A percentile compares a stretch with the other conserved stretches of the same genome.
phyloP scores from a whole-genome alignment of 768 basidiomycete genomes.

The Leccinellum rugosiceps region DNA sequence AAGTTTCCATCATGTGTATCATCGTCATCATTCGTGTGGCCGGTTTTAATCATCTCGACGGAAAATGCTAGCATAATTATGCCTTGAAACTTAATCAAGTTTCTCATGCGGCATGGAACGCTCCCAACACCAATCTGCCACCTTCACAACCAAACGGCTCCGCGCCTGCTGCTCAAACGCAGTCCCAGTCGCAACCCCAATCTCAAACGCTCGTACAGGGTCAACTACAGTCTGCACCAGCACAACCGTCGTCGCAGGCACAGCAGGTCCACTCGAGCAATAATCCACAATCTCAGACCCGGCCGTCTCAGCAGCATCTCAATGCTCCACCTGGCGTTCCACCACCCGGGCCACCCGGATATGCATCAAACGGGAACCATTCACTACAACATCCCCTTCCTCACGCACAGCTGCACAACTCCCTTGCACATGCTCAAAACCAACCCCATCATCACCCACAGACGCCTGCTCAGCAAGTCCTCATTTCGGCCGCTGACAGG shows the following conservation, averaged over 20 bases:
- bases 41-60: background rate
- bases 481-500: conserved; percentile 89
- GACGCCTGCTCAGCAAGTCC: conserved; percentile 90
- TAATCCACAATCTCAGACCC: conserved; percentile 27
- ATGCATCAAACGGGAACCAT: conserved; percentile 37
- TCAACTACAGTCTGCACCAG: conserved; percentile 13
- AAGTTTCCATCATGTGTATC: conserved; percentile 31
- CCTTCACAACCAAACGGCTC: conserved; percentile 30
- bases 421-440: conserved; percentile 29
- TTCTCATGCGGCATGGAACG: conserved; percentile 63
- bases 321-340: conserved; percentile 52
- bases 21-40: background rate
- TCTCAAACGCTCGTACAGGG: conserved; percentile 23
- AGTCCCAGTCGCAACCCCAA: conserved; percentile 24
- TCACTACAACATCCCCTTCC: conserved; percentile 29
- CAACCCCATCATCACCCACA: conserved; percentile 59
- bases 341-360: conserved; percentile 37
- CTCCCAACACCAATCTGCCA: conserved; percentile 47
- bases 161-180: conserved; percentile 19
- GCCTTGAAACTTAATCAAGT: conserved; percentile 62
- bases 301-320: conserved; percentile 44
- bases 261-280: conserved; percentile 35
- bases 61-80: conserved; percentile 44
- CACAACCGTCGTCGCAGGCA: conserved; percentile 28
- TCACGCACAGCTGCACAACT: conserved; percentile 35